Conservation (phyloP, 1,284 basidiomycete species). For the Gymnopus androsaceus region DNA sequence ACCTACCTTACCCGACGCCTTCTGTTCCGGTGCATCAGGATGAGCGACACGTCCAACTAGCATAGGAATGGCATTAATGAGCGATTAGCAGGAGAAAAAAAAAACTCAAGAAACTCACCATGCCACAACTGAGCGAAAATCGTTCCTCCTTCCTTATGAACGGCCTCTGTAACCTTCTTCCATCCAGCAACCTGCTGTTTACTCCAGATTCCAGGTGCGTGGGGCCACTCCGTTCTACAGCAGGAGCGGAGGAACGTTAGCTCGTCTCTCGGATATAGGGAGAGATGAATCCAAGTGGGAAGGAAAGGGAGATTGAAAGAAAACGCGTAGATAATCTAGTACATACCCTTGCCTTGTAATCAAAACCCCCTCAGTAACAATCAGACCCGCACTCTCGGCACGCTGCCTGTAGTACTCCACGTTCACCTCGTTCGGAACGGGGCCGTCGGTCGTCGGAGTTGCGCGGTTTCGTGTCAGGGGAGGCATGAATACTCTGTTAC, state of each 20-base stretch:
- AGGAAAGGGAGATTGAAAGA: too few relatives aligned
- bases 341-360: slow-evolving; percentile 43
- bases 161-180: slow-evolving; percentile 39
- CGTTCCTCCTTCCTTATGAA: slow-evolving; percentile 37
- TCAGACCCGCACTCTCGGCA: slow-evolving; percentile 39
- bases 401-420: slow-evolving; percentile 50
- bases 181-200: slow-evolving; percentile 38
- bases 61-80: too few relatives aligned
- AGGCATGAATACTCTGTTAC: slow-evolving; percentile 37
- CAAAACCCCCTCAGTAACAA: slow-evolving; percentile 46
- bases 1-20: slow-evolving; percentile 15
- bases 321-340: background rate
- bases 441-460: slow-evolving; percentile 26
- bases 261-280: too few relatives aligned
- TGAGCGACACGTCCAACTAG: slow-evolving; percentile 38
- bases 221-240: slow-evolving; percentile 37
- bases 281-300: too few relatives aligned
- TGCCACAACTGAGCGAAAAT: slow-evolving; percentile 41
- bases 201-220: slow-evolving; percentile 43
- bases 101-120: slow-evolving; percentile 27
- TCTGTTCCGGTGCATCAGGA: slow-evolving; percentile 34
- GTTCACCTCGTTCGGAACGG: slow-evolving; percentile 41
- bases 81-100: background rate
- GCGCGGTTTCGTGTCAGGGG: slow-evolving; percentile 37
- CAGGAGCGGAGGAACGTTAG: too few relatives aligned